A percentile compares a stretch with the other conserved stretches of the same genome.
Conservation (phyloP, 2,329 filamentous ascomycete species). For the Fusarium clavum region DNA sequence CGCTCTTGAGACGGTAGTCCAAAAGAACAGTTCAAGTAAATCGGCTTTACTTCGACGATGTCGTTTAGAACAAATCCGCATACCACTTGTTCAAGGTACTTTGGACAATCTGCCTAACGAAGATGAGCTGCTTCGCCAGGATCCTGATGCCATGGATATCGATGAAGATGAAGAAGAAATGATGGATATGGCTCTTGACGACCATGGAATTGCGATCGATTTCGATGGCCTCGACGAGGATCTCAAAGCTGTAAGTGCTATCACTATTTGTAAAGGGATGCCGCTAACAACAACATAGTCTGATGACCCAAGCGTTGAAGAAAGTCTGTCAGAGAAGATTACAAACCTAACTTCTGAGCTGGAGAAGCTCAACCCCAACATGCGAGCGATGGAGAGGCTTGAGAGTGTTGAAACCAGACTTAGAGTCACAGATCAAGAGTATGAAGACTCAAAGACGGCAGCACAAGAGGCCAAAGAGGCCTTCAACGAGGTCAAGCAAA, state of each 20-base stretch:
- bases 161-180: conserved; percentile 74
- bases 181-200: conserved; percentile 76
- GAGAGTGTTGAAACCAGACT: conserved; percentile 87
- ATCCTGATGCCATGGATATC: conserved; percentile 92
- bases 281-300: conserved; percentile 62
- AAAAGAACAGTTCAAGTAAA: conserved; percentile 84
- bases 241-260: conserved; percentile 74
- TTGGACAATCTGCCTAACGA: conserved; percentile 90
- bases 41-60: conserved; percentile 88
- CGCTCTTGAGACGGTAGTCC: conserved; percentile 84
- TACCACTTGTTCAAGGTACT: conserved; percentile 82
- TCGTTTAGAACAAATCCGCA: conserved; percentile 90
- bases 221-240: conserved; percentile 86
- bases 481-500: conserved; percentile 84
- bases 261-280: neutral
- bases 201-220: conserved; percentile 92
- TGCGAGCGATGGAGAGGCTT: conserved; percentile 92
- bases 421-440: conserved; percentile 87
- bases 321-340: conserved; percentile 82
- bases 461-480: conserved; percentile 82
- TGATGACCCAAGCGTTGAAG: conserved; percentile 77
- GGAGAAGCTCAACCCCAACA: conserved; percentile 96
- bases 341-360: conserved; percentile 79
- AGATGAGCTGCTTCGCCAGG: conserved; percentile 79
- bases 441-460: conserved; percentile 81